Evolutionary conservation across 2,329 filamentous ascomycete species (phyloP), one percentile per base, ranked within the genome.

Genomic region (Aspergillus aculeatinus): DNA sequence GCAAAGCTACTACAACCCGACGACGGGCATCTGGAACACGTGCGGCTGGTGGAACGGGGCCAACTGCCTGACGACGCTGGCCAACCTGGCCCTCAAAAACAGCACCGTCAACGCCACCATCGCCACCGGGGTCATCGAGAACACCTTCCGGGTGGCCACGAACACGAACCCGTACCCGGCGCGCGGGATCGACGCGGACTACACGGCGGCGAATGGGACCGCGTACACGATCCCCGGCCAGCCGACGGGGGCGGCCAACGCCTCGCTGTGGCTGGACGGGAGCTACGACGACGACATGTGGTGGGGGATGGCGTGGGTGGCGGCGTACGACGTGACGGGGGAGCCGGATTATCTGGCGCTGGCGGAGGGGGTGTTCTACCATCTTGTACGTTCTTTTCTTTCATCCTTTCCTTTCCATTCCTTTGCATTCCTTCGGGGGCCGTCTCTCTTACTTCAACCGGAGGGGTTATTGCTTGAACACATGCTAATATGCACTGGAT

Each of bases 41-140:
- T 81, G 83, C 7, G 82, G 82, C n/a, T 92, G 89, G 89, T 92
- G 89, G 89, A 90, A 91, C 69, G 83, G 83, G 56, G 89, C 84
- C 49, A 91, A 90, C 69, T 81, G 82, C 59, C 76, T 91, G 60
- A 89, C 87, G 0, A 82, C 81, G 3, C 73, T 91, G 19, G 83
- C 81, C 55, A 85, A 90, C 58, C 73, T 85, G 25, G 77, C 78
- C 7, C 71, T 72, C 1, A 74, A n/a, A 1, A 44, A 44, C 39
- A 16, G 16, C 3, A 44, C 14, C 3, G 16, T 44, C 39, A 19
- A 44, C 16, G 39, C 1, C 5, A 44, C 39, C 5, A 27, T 27
- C 0, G 79, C 76, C 2, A 68, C 62, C 11, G 65, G 70, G 12
- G 71, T 82, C 4, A 81, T 83, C 58, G 71, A 74, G 16, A 82